A percentile compares a stretch with the other conserved stretches of the same genome.
Evolutionary conservation across 306 rosid species (phyloP).

Genomic region (Rosa multiflora): DNA sequence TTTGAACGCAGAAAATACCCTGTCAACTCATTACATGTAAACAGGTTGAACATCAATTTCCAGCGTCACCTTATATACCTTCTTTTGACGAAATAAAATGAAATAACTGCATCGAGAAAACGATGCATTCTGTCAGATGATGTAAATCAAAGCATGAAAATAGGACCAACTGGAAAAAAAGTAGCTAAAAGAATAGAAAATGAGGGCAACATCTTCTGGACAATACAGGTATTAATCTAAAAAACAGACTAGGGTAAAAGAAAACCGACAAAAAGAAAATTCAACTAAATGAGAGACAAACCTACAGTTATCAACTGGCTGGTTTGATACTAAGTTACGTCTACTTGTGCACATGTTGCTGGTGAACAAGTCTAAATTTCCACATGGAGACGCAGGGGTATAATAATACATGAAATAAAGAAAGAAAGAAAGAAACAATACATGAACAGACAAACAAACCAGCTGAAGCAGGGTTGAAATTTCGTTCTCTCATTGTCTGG

Average conservation of each 20-base stretch:
- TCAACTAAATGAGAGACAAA: neutral
- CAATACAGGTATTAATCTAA: neutral
- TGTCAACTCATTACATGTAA: neutral
- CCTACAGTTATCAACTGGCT: neutral
- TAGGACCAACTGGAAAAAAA: neutral
- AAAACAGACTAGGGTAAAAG: no score
- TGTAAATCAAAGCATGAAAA: neutral
- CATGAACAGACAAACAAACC: neutral
- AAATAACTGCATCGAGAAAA: neutral
- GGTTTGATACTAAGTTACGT: neutral
- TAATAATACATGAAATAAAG: neutral
- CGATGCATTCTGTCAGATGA: no score
- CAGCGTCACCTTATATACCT: neutral
- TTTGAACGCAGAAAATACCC: neutral
- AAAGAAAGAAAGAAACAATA: neutral
- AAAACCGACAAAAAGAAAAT: neutral
- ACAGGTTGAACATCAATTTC: neutral
- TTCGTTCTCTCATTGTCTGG: constrained; percentile 1
- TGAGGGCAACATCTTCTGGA: neutral
- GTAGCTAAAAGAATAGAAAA: neutral
- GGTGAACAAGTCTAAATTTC: constrained; percentile 1
- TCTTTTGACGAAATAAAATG: neutral
- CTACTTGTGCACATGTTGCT: constrained; percentile 2
- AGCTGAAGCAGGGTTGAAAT: neutral
- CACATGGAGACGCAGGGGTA: neutral